phyloP scores from a whole-genome alignment of 352 stramenopile species.

The Phytophthora capsici region DNA sequence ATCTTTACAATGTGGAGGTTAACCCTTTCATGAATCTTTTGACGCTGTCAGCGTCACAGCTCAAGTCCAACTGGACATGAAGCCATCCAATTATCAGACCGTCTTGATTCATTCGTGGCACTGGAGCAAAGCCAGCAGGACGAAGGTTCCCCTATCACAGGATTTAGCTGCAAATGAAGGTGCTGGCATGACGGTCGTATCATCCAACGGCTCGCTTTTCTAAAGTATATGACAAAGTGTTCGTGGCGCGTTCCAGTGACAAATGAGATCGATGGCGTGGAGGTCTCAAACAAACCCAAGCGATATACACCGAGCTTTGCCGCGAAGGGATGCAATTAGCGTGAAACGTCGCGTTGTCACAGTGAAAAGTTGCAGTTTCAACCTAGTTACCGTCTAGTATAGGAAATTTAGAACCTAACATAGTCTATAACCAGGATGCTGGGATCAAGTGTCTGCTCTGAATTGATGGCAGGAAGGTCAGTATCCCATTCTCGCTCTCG shows the following conservation, averaged over 20 bases:
- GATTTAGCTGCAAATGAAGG: conserved; percentile 4
- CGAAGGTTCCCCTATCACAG: conserved; percentile 19
- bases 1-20: too few relatives aligned
- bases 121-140: too few relatives aligned
- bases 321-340: background rate
- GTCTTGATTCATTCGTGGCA: background rate
- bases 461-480: conserved; percentile 27
- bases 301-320: background rate
- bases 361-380: conserved; percentile 16
- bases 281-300: background rate
- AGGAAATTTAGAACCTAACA: background rate
- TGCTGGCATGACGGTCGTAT: background rate
- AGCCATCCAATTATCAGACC: conserved; percentile 1
- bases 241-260: conserved; percentile 9
- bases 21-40: too few relatives aligned
- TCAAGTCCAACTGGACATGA: background rate
- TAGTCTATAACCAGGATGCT: conserved; percentile 3
- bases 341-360: conserved; percentile 8
- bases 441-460: conserved; percentile 6
- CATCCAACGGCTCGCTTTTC: conserved; percentile 3
- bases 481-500: conserved; percentile 29
- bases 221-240: conserved; percentile 21
- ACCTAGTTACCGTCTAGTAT: background rate
- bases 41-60: background rate
- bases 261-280: conserved; percentile 2